These are phyloP conservation scores for Chrysanthemum seticuspe DNA, from an alignment of 129 eudicot genomes.

Conservation along the genomic window DNA sequence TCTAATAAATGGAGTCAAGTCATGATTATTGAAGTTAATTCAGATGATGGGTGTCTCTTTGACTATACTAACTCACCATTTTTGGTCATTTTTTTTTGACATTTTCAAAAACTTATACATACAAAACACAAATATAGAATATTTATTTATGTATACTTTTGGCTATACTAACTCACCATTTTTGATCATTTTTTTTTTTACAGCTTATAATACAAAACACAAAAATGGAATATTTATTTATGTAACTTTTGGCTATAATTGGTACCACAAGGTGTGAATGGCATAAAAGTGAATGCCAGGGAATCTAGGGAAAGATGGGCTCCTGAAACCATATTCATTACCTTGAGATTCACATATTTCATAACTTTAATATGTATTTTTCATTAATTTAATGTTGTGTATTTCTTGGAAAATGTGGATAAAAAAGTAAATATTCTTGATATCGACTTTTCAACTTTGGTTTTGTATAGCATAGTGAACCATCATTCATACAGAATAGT, in stretches of 20 bases:
- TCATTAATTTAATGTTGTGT: constrained; percentile 6
- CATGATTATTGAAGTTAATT: constrained; percentile 24
- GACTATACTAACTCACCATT: constrained; percentile 15
- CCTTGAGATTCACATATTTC: constrained; percentile 34
- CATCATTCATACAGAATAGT: too few species aligned
- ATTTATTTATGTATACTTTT: constrained; percentile 11
- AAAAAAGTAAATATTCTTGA: not conserved
- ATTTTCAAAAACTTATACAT: too few species aligned
- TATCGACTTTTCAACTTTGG: not conserved
- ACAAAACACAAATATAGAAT: constrained; percentile 11
- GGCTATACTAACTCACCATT: constrained; percentile 13
- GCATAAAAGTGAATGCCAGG: constrained; percentile 29
- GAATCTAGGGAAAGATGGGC: constrained; percentile 30
- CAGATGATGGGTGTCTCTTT: constrained; percentile 26
- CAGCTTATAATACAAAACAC: not conserved
- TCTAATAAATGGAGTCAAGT: constrained; percentile 3
- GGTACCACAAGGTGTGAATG: constrained; percentile 23
- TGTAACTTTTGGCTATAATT: constrained; percentile 13
- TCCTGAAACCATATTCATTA: constrained; percentile 26
- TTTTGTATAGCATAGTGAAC: too few species aligned
- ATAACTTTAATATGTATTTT: not conserved
- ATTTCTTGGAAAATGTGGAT: constrained; percentile 19
- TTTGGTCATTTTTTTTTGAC: constrained; percentile 23
- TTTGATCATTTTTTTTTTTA: constrained; percentile 20
- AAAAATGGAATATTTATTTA: constrained; percentile 13